Evolutionary conservation across 441 rosid species (phyloP).

Genomic region (Omphalea diandra): DNA sequence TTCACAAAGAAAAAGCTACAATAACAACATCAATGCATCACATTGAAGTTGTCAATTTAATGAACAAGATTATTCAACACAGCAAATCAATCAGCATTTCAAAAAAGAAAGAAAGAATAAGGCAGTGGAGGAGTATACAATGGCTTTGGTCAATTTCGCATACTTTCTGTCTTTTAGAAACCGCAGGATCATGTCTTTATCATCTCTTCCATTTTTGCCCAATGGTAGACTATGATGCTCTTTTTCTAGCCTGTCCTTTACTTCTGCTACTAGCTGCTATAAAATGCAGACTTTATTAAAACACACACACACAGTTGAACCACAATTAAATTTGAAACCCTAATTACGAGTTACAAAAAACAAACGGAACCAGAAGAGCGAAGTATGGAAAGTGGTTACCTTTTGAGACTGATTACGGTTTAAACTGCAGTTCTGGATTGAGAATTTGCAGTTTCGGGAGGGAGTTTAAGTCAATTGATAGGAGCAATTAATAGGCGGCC

Average conservation of each 20-base stretch:
- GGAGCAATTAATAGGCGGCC: conserved; percentile 33
- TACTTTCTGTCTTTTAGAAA: conserved; percentile 74
- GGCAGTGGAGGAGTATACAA: conserved; percentile 61
- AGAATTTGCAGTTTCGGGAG: conserved; percentile 44
- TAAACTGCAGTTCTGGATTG: conserved; percentile 39
- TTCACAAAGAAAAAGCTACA: neutral
- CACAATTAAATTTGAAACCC: conserved; percentile 1
- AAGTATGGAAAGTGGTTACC: conserved; percentile 32
- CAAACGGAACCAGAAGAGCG: conserved; percentile 22
- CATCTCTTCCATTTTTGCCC: conserved; percentile 93
- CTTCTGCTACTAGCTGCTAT: conserved; percentile 72
- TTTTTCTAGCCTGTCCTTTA: conserved; percentile 63
- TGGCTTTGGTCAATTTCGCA: conserved; percentile 68
- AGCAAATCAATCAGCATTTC: neutral
- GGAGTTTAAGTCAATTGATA: conserved; percentile 27
- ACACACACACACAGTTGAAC: too few relatives aligned
- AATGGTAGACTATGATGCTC: conserved; percentile 57
- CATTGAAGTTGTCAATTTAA: neutral
- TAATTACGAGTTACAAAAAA: neutral
- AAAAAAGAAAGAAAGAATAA: conserved; percentile 20
- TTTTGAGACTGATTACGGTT: conserved; percentile 43
- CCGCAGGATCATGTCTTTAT: conserved; percentile 93
- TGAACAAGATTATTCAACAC: neutral
- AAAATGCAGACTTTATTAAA: too few relatives aligned
- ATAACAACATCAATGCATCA: neutral